These are phyloP conservation scores for Dendrobium chrysotoxum DNA, from an alignment of 106 monocot species.

Conservation along the genomic window DNA sequence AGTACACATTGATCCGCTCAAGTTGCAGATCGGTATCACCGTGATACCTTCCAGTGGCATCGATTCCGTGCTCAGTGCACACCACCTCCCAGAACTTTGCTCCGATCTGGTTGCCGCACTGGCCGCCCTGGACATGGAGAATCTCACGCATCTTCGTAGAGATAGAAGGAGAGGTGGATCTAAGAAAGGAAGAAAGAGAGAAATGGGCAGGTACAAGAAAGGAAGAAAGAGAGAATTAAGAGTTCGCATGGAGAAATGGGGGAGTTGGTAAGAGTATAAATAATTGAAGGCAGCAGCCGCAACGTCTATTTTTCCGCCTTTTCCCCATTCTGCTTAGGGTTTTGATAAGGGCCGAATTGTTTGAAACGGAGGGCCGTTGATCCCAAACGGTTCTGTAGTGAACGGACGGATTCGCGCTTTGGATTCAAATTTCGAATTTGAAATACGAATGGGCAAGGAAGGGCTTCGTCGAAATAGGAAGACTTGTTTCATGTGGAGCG, in stretches of 20 bases:
- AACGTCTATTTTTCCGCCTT: not conserved
- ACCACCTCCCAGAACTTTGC: conserved; percentile 49
- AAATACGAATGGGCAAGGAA: not conserved
- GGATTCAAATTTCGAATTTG: conserved; percentile 4
- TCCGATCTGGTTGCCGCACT: conserved; percentile 50
- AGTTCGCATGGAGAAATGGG: too few relatives aligned
- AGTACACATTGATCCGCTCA: conserved; percentile 35
- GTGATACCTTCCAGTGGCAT: conserved; percentile 22
- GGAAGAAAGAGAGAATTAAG: not conserved
- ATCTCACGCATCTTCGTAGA: conserved; percentile 24
- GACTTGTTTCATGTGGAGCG: too few relatives aligned
- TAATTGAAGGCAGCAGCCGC: not conserved
- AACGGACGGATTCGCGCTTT: not conserved
- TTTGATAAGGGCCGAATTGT: not conserved
- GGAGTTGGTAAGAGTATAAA: not conserved
- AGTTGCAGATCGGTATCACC: conserved; percentile 26
- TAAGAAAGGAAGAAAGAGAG: not conserved
- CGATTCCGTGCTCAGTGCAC: conserved; percentile 38
- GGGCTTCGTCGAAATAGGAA: not conserved
- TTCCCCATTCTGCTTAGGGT: too few relatives aligned
- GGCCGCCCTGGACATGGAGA: conserved; percentile 39
- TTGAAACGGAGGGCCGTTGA: not conserved
- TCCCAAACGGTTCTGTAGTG: not conserved
- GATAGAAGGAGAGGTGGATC: not conserved
- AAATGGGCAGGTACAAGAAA: not conserved